Conservation (phyloP, 768 basidiomycete species). For the Leccinum uliginosum region DNA sequence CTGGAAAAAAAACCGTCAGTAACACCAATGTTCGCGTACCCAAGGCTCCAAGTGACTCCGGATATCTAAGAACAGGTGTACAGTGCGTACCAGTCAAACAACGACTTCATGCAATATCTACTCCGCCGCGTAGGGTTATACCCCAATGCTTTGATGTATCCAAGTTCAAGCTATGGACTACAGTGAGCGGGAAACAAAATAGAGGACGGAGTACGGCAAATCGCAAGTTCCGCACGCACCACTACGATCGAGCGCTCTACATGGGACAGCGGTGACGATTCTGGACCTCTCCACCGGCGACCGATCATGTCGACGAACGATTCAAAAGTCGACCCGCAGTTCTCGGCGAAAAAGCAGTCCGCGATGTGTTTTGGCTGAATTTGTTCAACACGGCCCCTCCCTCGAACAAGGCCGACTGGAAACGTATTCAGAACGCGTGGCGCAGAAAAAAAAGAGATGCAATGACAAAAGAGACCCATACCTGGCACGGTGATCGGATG, state of each 20-base stretch:
- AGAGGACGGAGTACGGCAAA: not conserved
- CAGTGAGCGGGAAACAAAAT: not conserved
- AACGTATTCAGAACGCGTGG: not conserved
- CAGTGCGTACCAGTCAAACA: constrained; percentile 62
- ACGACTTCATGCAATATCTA: constrained; percentile 57
- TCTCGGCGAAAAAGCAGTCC: constrained; percentile 63
- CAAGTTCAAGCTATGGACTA: constrained; percentile 47
- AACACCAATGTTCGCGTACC: not conserved
- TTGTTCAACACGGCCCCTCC: constrained; percentile 53
- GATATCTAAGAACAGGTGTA: constrained; percentile 44
- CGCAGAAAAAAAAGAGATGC: not conserved
- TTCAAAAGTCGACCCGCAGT: constrained; percentile 50
- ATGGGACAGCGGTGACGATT: constrained; percentile 36
- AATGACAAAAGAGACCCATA: constrained; percentile 23
- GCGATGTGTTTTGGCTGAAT: constrained; percentile 52
- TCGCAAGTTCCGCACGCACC: constrained; percentile 20
- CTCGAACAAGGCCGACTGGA: constrained; percentile 51
- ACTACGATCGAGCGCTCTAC: constrained; percentile 37
- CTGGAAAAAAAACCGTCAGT: constrained; percentile 15
- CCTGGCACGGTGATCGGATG: constrained; percentile 63
- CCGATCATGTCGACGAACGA: constrained; percentile 36
- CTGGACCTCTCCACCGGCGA: constrained; percentile 35
- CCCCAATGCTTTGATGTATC: constrained; percentile 59
- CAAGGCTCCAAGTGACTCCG: constrained; percentile 13
- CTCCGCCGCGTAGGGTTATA: constrained; percentile 65